Percentiles rank a stretch among this genome's conserved stretches.
These are phyloP conservation scores for Fusarium brevicatenulatum DNA, from an alignment of 2,329 filamentous ascomycete species.

Conservation along the genomic window DNA sequence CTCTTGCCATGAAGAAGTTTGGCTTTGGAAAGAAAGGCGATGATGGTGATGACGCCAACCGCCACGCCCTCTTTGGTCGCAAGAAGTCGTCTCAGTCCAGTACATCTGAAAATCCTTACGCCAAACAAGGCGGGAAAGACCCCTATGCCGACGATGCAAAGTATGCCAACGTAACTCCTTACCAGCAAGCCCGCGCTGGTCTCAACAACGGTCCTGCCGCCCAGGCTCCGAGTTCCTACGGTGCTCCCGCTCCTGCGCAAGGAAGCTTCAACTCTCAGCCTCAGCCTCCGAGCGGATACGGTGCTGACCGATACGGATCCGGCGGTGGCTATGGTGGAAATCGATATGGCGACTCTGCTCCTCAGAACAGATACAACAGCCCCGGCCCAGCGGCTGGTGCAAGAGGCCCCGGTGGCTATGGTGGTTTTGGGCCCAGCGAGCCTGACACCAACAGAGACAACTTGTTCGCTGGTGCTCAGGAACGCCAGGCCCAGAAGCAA, in stretches of 20 bases:
- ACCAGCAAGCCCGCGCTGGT: constrained; percentile 56
- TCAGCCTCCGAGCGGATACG: constrained; percentile 57
- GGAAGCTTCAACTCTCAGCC: constrained; percentile 39
- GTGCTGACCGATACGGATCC: constrained; percentile 62
- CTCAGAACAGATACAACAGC: constrained; percentile 66
- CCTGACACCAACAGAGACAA: constrained; percentile 68
- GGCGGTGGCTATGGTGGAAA: constrained; percentile 62
- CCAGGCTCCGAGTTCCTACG: constrained; percentile 34
- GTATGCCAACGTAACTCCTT: constrained; percentile 57
- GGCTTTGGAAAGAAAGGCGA: constrained; percentile 66
- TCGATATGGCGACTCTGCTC: constrained; percentile 61
- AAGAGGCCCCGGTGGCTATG: constrained; percentile 68
- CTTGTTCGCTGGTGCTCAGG: constrained; percentile 68
- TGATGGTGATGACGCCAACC: constrained; percentile 60
- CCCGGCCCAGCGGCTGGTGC: constrained; percentile 48
- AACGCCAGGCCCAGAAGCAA: constrained; percentile 58
- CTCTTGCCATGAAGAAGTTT: constrained; percentile 66
- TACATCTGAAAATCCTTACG: constrained; percentile 66
- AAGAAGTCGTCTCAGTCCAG: constrained; percentile 62
- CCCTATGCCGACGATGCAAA: constrained; percentile 63
- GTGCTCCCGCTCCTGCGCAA: constrained; percentile 35
- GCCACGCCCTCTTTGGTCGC: constrained; percentile 63
- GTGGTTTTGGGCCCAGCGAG: constrained; percentile 63
- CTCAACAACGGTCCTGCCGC: constrained; percentile 50
- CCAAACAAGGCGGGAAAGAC: constrained; percentile 61